phyloP scores from a whole-genome alignment of 176 grass and related monocot species.

The Cymbopogon citratus region DNA sequence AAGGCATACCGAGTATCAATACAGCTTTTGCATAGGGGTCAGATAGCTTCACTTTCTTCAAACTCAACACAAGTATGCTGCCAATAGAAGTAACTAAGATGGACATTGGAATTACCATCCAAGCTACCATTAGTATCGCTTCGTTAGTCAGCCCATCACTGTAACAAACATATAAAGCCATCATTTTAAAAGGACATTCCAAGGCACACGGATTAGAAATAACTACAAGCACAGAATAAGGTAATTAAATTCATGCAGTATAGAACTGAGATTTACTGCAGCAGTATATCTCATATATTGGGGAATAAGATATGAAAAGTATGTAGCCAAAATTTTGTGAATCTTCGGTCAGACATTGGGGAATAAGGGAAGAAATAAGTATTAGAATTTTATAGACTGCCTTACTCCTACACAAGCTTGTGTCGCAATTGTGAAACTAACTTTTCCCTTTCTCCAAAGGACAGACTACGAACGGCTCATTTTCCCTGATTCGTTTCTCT shows the following conservation, averaged over 20 bases:
- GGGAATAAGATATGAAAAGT: neutral
- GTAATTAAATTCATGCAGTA: neutral
- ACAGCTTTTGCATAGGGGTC: slow-evolving; percentile 83
- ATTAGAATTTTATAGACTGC: neutral
- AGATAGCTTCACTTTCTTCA: slow-evolving; percentile 68
- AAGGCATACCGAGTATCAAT: slow-evolving; percentile 75
- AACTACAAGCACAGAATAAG: slow-evolving; percentile 12
- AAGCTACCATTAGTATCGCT: slow-evolving; percentile 73
- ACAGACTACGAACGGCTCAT: neutral
- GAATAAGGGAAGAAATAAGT: neutral
- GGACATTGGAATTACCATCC: slow-evolving; percentile 87
- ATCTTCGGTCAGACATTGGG: neutral
- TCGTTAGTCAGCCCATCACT: slow-evolving; percentile 60
- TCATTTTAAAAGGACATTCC: neutral
- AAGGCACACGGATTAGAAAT: neutral
- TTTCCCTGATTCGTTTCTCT: neutral
- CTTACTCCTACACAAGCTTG: neutral
- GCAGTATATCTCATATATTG: too few species aligned
- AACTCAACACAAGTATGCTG: slow-evolving; percentile 66
- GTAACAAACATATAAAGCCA: slow-evolving; percentile 32
- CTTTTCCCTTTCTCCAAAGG: neutral
- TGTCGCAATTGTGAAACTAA: neutral
- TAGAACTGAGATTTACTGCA: neutral
- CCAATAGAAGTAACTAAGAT: slow-evolving; percentile 67
- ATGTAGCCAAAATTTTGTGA: neutral